Conservation (phyloP, 177 flowering plant genomes). For the Vitis hybrid region DNA sequence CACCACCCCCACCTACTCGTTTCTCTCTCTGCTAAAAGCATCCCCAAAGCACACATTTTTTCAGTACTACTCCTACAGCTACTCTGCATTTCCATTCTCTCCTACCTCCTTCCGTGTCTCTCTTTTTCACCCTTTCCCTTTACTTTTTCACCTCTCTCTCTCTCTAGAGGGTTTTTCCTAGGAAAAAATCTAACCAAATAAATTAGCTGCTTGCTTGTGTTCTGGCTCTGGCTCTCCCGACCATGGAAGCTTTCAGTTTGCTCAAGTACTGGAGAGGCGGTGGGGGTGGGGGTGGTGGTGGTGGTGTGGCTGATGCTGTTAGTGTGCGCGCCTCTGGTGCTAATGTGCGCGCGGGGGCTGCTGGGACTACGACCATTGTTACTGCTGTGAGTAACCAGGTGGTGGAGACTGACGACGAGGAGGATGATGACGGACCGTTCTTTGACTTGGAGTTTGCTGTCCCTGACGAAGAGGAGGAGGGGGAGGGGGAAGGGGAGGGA, state of each 20-base stretch:
- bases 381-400: not conserved
- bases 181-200: too few species aligned
- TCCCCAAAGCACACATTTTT: not conserved
- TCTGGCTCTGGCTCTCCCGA: constrained; percentile 78
- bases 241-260: constrained; percentile 87
- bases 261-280: constrained; percentile 75
- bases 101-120: too few species aligned
- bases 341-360: not conserved
- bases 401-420: constrained; percentile 18
- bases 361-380: constrained; percentile 4
- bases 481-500: not conserved
- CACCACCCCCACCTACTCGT: constrained; percentile 2
- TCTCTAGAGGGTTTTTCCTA: not conserved
- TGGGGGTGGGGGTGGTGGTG: constrained; percentile 13
- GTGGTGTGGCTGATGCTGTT: not conserved
- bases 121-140: too few species aligned
- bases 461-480: constrained; percentile 41
- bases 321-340: not conserved
- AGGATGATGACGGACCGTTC: constrained; percentile 68
- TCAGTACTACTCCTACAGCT: not conserved
- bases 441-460: constrained; percentile 77
- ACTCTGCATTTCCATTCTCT: too few species aligned
- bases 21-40: constrained; percentile 7
- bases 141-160: not conserved
- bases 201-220: not conserved